Evolutionary conservation across 208 protist species (phyloP).

Genomic region (Trypanosoma platydactyli): DNA sequence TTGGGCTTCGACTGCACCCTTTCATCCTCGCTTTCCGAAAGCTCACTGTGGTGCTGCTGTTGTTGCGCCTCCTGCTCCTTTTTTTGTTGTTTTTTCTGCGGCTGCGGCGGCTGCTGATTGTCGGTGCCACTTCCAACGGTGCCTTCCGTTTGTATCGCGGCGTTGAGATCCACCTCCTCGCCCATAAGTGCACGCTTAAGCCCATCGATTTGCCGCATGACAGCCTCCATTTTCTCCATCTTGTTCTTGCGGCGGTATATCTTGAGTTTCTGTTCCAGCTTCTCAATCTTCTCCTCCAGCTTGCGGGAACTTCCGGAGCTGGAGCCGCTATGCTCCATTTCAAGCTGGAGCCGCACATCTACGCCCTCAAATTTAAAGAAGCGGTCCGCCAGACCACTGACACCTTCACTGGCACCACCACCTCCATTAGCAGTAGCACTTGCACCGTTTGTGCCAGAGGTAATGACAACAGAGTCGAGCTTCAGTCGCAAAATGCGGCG

Average conservation of each 20-base stretch:
- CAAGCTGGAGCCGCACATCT: conserved; percentile 67
- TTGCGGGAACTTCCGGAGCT: conserved; percentile 67
- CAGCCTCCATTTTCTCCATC: conserved; percentile 66
- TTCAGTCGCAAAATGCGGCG: conserved; percentile 56
- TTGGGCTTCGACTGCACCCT: conserved; percentile 29
- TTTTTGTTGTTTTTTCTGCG: conserved; percentile 4
- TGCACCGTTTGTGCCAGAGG: background rate
- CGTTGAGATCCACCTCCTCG: conserved; percentile 59
- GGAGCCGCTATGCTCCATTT: conserved; percentile 62
- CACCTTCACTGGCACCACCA: background rate
- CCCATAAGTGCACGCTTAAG: conserved; percentile 64
- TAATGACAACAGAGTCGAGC: conserved; percentile 33
- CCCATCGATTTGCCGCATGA: conserved; percentile 59
- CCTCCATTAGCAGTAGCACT: background rate
- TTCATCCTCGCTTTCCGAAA: conserved; percentile 79
- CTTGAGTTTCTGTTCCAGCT: conserved; percentile 87
- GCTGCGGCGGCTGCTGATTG: too few species aligned
- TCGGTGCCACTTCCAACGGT: background rate
- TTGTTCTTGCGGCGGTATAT: conserved; percentile 89
- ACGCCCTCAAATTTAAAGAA: conserved; percentile 72
- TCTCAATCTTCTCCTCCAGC: conserved; percentile 88
- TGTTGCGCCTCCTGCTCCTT: conserved; percentile 27
- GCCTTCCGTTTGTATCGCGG: background rate
- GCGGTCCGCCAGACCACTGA: conserved; percentile 6
- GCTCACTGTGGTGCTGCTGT: conserved; percentile 39